Percentiles rank a stretch among this genome's conserved stretches.
Conservation (phyloP, 257 asterid genomes). For the Ilex aquifolium region DNA sequence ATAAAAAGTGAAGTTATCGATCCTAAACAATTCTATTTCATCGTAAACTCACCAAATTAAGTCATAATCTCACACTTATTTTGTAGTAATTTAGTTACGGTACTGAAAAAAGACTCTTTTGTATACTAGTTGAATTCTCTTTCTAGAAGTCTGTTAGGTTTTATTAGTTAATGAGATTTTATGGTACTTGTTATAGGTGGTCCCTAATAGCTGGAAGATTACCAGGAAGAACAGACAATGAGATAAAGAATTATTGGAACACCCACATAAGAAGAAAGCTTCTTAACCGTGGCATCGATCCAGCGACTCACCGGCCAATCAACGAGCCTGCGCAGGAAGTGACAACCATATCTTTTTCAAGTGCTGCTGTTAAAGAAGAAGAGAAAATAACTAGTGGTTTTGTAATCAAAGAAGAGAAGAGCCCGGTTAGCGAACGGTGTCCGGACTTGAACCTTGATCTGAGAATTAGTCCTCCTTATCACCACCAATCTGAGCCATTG, state of each 20-base stretch:
- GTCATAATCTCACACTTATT: no score
- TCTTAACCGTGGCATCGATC: neutral
- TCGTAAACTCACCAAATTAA: no score
- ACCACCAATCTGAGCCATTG: no score
- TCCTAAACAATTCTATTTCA: no score
- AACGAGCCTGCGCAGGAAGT: neutral
- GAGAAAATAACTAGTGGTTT: neutral
- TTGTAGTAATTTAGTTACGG: no score
- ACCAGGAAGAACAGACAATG: conserved; percentile 5
- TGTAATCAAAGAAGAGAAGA: no score
- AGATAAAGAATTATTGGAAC: conserved; percentile 5
- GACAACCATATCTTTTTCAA: neutral
- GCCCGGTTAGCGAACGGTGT: no score
- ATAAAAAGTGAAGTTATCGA: no score
- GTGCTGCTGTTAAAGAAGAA: neutral
- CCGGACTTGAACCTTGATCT: no score
- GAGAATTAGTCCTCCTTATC: no score
- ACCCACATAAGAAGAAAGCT: conserved; percentile 1
- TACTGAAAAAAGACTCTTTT: no score
- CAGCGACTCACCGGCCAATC: neutral
- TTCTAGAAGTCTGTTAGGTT: neutral
- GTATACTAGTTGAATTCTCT: no score
- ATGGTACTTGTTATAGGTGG: neutral
- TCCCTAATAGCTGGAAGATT: conserved; percentile 3
- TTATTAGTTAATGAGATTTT: neutral